phyloP scores from a whole-genome alignment of 768 basidiomycete genomes.

The Lanmaoa pseudosensibilis region DNA sequence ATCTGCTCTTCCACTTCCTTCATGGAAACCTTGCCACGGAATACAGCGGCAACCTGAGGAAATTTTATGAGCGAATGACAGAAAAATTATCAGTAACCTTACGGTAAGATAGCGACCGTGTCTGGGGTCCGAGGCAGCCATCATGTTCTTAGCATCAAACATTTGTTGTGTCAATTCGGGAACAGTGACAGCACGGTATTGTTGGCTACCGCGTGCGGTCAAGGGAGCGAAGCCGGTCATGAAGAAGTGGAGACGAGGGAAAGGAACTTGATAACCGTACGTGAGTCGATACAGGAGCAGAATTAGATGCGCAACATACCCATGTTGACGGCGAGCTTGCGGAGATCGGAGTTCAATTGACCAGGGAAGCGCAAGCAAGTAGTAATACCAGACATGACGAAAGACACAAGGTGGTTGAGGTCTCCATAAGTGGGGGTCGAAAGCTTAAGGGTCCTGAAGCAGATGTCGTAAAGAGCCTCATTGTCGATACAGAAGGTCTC shows the following conservation, averaged over 20 bases:
- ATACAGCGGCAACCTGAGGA: constrained; percentile 81
- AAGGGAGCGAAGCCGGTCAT: constrained; percentile 95
- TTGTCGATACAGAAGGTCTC: constrained; percentile 99
- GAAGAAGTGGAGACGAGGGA: constrained; percentile 99
- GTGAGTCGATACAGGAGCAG: constrained; percentile 1
- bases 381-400: constrained; percentile 98
- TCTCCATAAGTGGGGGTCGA: constrained; percentile 95
- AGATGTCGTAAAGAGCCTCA: constrained; percentile 98
- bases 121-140: constrained; percentile 96
- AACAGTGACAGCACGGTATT: constrained; percentile 95
- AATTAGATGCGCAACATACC: constrained; percentile 47
- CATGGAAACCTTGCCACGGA: constrained; percentile 99
- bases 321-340: constrained; percentile 99
- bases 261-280: constrained; percentile 61
- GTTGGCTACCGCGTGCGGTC: constrained; percentile 90
- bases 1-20: constrained; percentile 99
- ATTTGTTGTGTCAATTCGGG: constrained; percentile 98
- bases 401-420: constrained; percentile 95
- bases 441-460: constrained; percentile 97
- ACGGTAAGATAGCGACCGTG: constrained; percentile 98
- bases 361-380: constrained; percentile 99
- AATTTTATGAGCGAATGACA: not conserved
- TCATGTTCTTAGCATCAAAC: constrained; percentile 99
- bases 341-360: constrained; percentile 97
- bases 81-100: constrained; percentile 20